Evolutionary conservation across 208 protist genomes (phyloP), one percentile per base, ranked within the genome.

Genomic region (Zelonia costaricensis): DNA sequence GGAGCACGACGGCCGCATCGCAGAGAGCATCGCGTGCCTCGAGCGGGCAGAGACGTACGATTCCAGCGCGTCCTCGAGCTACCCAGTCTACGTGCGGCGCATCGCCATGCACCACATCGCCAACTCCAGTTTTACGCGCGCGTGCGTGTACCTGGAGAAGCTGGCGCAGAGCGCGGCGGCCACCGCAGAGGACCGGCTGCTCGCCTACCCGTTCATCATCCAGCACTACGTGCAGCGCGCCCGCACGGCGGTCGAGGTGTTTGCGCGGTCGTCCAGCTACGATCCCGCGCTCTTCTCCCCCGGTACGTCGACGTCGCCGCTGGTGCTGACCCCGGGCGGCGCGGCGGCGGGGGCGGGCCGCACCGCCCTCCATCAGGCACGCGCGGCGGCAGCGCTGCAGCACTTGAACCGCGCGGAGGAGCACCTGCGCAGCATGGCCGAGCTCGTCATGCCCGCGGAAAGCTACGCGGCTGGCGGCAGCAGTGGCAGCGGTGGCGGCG

Each of bases 41-140:
- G 82, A 92, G 70, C 80, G 84, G 27, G 88, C 88, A 10, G 80
- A 91, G 68, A 72, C 63, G 30, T 85, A 74, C 44, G 85, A 95
- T 60, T 45, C 63, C 40, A 57, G 62, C 22, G 46, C 25, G 1
- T 74, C 78, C 4, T 67, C 68, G 13, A 62, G 59, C 39, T 94
- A 94, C 63, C 81, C 87, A 2, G 74, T 59, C n/a, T 68, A 91
- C n/a, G 84, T 82, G 15, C 75, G 74, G 13, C 74, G 80, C 18
- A 84, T 94, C 38, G 81, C 77, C 9, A 74, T 64, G 28, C 75
- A 91, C 67, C 89, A 94, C 74, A 71, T 94, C 54, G 55, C 58
- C 61, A 69, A 69, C 61, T 58, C 52, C 23, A 68, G 76, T 62
- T 69, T 84, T 22, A 67, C 74, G 10, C 70, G 80, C 3, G 87